Percentiles rank a stretch among this genome's conserved stretches.
These are phyloP conservation scores for Aspergillus biplanus DNA, from an alignment of 495 filamentous ascomycete species.

Conservation along the genomic window DNA sequence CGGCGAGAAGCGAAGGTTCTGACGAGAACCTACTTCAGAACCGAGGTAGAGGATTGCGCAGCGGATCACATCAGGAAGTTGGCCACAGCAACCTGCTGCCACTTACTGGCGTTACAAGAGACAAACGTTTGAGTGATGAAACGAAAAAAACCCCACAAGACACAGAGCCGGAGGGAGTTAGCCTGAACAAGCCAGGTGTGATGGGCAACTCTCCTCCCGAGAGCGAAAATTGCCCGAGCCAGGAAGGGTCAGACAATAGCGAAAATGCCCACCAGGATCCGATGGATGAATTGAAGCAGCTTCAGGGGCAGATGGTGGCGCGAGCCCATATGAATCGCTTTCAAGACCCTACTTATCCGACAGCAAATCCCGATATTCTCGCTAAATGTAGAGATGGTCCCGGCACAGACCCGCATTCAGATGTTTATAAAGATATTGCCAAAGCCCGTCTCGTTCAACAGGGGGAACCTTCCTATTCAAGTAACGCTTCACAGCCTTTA, in stretches of 20 bases:
- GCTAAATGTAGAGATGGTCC: slow-evolving; percentile 27
- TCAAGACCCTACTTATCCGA: slow-evolving; percentile 11
- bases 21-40: slow-evolving; percentile 16
- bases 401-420: slow-evolving; percentile 25
- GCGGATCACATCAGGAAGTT: background rate
- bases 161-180: background rate
- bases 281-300: slow-evolving; percentile 20
- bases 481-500: background rate
- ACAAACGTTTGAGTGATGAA: background rate
- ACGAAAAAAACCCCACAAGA: background rate
- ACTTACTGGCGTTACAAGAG: background rate
- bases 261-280: background rate
- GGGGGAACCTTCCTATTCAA: background rate
- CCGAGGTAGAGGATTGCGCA: background rate
- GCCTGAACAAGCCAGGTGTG: background rate
- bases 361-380: slow-evolving; percentile 25
- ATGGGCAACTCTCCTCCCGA: background rate
- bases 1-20: slow-evolving; percentile 14
- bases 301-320: slow-evolving; percentile 22
- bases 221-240: background rate
- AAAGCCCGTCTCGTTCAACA: slow-evolving; percentile 11
- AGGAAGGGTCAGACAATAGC: background rate
- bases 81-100: background rate
- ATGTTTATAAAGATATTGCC: slow-evolving; percentile 21
- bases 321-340: slow-evolving; percentile 20